Evolutionary conservation across 148 eudicot species (phyloP), one percentile per base, ranked within the genome.

Genomic region (Polygonum aviculare): DNA sequence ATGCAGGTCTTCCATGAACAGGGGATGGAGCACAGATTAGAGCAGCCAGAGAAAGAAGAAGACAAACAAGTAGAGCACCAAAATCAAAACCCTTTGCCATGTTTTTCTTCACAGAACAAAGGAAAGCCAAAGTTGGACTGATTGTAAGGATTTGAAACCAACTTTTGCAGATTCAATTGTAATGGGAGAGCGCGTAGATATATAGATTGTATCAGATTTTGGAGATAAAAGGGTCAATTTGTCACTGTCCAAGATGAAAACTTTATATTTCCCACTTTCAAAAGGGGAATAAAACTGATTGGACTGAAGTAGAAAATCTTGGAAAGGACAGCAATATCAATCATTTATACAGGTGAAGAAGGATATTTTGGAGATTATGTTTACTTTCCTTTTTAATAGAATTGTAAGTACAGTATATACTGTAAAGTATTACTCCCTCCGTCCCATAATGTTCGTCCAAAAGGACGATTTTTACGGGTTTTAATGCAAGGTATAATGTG

Each of bases 161-260:
- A 44, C 52, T 73, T 48, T 48, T 18, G 31, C 39, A 33, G 55
- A 72, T 26, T 21, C 51, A 50, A 40, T 49, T 19, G 35, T 10
- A 21, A 9, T 19, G 5, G 33, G 33, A 11, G 54, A 45, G 35
- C 1, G 40, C 4, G 36, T 8, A 7, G 44, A 6, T 67, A 31
- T 44, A 40, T 72, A 72, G 9, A 72, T 26, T 12, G 31, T 63
- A 33, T 63, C 54, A 12, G 19, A 54, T 19, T 41, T 39, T 41
- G 52, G 54, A 72, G 49, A 70, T 21, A 45, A 72, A 72, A 72
- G 36, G 75, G 75, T 72, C 47, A 40, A n/a, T 72, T 72, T 72
- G 75, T 72, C 51, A 41, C 75, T 72, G 75, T 72, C 35, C 52
- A 72, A 63, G n/a, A 63, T 63, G 40, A 15, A 33, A 26, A 31